Conservation (phyloP, 352 stramenopile species). For the Pythium scleroteichum region DNA sequence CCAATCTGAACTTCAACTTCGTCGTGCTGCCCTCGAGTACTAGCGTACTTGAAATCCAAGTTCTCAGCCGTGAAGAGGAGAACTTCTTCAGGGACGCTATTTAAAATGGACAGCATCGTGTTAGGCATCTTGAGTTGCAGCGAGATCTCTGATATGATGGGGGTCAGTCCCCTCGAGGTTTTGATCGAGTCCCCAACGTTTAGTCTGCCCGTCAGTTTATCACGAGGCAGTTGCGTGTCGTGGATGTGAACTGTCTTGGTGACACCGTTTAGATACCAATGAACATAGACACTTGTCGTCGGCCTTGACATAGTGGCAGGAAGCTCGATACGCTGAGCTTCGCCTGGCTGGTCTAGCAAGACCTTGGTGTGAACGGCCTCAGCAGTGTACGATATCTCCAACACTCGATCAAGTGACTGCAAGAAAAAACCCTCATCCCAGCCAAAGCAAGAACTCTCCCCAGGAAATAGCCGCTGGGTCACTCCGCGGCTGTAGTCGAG, state of each 20-base stretch:
- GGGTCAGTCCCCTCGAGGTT: conserved; percentile 19
- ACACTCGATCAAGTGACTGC: conserved; percentile 59
- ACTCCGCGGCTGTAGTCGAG: conserved; percentile 61
- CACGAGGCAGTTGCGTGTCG: conserved; percentile 53
- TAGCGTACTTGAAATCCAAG: conserved; percentile 65
- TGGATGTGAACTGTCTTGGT: conserved; percentile 85
- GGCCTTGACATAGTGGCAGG: conserved; percentile 36
- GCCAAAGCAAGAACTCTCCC: conserved; percentile 73
- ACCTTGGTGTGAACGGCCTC: conserved; percentile 53
- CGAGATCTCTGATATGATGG: conserved; percentile 52
- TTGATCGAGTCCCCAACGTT: conserved; percentile 12
- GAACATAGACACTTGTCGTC: conserved; percentile 50
- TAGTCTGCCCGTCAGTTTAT: conserved; percentile 70
- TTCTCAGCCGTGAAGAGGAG: conserved; percentile 71
- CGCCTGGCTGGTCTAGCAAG: conserved; percentile 68
- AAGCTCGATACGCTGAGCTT: conserved; percentile 65
- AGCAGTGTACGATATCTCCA: conserved; percentile 59
- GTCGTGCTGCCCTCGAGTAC: conserved; percentile 71
- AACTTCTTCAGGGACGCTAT: conserved; percentile 68
- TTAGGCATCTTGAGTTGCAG: conserved; percentile 61
- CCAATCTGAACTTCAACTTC: conserved; percentile 83
- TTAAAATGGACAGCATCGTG: conserved; percentile 76
- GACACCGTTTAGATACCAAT: conserved; percentile 81
- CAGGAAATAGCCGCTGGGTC: conserved; percentile 65
- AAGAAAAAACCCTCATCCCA: conserved; percentile 87